phyloP scores from a whole-genome alignment of 495 filamentous ascomycete genomes.

The Tuber calosporum region DNA sequence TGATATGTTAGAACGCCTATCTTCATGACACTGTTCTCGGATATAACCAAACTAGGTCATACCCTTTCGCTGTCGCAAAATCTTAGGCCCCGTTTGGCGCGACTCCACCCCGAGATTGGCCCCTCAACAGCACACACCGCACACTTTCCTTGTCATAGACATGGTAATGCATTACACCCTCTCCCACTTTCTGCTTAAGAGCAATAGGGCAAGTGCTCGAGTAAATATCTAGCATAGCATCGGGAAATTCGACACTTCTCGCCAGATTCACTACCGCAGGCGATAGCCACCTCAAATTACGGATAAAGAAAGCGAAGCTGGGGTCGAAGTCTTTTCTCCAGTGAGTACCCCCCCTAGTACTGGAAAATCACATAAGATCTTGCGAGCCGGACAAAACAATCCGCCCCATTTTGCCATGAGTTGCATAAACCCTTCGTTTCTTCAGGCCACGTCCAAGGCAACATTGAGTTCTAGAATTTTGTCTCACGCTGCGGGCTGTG shows the following conservation, averaged over 20 bases:
- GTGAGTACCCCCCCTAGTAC: not conserved
- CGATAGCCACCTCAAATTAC: not conserved
- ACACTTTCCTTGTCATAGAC: no score
- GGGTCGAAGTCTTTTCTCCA: not conserved
- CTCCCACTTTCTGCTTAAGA: not conserved
- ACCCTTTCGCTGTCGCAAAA: no score
- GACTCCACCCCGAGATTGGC: no score
- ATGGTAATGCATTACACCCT: not conserved
- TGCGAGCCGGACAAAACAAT: not conserved
- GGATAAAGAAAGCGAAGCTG: not conserved
- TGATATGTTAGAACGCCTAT: no score
- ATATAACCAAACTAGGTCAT: no score
- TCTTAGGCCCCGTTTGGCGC: no score
- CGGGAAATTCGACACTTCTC: not conserved
- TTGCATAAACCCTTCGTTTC: not conserved
- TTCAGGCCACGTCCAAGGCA: not conserved
- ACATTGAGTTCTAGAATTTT: not conserved
- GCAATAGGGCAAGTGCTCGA: not conserved
- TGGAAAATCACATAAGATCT: not conserved
- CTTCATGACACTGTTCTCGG: no score
- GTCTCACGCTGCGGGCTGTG: not conserved
- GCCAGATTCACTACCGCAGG: not conserved
- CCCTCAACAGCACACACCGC: no score
- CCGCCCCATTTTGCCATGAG: not conserved
- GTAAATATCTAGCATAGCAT: not conserved